phyloP scores from a whole-genome alignment of 2,329 filamentous ascomycete genomes.

The Aplosporella prunicola region DNA sequence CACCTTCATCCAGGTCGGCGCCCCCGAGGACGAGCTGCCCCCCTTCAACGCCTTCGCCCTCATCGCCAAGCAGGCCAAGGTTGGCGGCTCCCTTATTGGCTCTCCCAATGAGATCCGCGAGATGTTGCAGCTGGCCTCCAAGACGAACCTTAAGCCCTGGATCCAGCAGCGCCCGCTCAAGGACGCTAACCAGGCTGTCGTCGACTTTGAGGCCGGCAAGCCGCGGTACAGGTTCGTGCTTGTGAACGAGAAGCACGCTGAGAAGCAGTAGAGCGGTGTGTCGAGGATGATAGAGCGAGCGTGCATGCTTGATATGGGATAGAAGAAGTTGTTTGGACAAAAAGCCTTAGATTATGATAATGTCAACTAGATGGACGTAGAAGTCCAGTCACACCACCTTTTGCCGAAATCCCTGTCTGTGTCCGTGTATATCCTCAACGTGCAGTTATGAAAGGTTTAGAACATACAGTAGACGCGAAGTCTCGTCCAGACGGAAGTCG shows the following conservation, averaged over 20 bases:
- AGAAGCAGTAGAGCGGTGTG: too few species aligned
- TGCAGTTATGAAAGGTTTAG: too few species aligned
- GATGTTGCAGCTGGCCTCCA: conserved; percentile 52
- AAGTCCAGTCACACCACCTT: too few species aligned
- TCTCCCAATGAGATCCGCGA: conserved; percentile 49
- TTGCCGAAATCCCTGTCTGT: too few species aligned
- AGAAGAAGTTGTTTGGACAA: too few species aligned
- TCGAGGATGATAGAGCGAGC: too few species aligned
- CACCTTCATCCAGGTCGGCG: conserved; percentile 56
- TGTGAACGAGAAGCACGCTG: conserved; percentile 24
- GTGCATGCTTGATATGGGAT: too few species aligned
- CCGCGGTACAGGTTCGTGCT: conserved; percentile 35
- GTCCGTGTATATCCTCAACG: too few species aligned
- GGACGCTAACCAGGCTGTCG: conserved; percentile 44
- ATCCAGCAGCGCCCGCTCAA: conserved; percentile 53
- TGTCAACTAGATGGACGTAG: too few species aligned
- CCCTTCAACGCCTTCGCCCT: conserved; percentile 49
- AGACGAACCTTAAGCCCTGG: conserved; percentile 50
- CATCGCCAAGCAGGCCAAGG: conserved; percentile 45
- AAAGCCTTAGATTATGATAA: too few species aligned
- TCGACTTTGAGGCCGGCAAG: conserved; percentile 50
- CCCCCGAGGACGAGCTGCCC: conserved; percentile 50
- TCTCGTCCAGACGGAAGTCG: too few species aligned
- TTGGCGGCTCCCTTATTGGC: conserved; percentile 40
- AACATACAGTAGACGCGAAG: too few species aligned